phyloP scores from a whole-genome alignment of 352 stramenopile species.

The Pythium chondricola region DNA sequence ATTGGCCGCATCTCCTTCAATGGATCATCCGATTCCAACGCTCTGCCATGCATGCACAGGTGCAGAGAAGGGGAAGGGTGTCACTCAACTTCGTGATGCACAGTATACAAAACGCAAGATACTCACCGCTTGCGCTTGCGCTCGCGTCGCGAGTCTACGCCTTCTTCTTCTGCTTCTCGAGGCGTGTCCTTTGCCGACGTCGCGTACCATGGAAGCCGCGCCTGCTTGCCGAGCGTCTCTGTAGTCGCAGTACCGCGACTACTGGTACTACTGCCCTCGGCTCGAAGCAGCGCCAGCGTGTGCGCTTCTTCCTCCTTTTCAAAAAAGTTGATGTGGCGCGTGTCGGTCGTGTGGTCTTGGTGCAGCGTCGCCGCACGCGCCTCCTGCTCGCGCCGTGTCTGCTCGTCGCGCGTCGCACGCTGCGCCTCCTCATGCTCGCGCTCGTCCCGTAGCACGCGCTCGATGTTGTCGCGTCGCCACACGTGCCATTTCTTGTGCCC shows the following conservation, averaged over 20 bases:
- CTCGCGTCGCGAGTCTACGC: not conserved
- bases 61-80: not conserved
- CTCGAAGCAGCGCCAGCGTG: slow-evolving; percentile 16
- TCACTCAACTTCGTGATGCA: no score
- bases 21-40: slow-evolving; percentile 8
- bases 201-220: slow-evolving; percentile 19
- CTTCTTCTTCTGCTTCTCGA: not conserved
- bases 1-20: slow-evolving; percentile 10
- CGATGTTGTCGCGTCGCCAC: slow-evolving; percentile 79
- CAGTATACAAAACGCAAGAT: not conserved
- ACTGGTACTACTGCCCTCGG: not conserved
- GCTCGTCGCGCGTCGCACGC: slow-evolving; percentile 18
- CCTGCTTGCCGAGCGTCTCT: slow-evolving; percentile 16
- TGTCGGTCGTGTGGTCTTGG: not conserved
- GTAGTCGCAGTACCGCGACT: not conserved
- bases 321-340: slow-evolving; percentile 24
- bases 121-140: slow-evolving; percentile 13
- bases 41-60: slow-evolving; percentile 2
- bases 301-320: slow-evolving; percentile 19
- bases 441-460: slow-evolving; percentile 70
- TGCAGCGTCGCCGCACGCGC: slow-evolving; percentile 11
- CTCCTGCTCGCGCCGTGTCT: slow-evolving; percentile 14
- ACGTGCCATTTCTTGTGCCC: slow-evolving; percentile 80
- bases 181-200: not conserved
- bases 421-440: slow-evolving; percentile 31